A percentile compares a stretch with the other conserved stretches of the same genome.
Evolutionary conservation across 768 basidiomycete species (phyloP).

Genomic region (Udeniomyces megalosporus): DNA sequence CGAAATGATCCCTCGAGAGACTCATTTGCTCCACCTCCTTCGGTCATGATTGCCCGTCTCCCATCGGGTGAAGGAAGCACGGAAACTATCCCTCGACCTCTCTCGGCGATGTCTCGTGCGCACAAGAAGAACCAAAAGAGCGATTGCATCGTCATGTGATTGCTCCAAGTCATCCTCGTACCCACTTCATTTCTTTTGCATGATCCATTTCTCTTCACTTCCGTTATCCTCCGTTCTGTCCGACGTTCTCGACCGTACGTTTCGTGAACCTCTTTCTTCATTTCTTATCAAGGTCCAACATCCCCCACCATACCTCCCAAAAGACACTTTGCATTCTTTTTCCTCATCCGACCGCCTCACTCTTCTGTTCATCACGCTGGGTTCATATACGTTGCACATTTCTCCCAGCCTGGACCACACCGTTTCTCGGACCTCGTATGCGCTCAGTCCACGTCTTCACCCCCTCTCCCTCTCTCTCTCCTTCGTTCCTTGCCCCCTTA

Average conservation of each 20-base stretch:
- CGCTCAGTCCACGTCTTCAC: no score
- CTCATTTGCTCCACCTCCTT: background rate
- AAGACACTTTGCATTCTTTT: no score
- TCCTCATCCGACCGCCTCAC: no score
- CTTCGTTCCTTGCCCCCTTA: background rate
- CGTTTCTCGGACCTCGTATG: no score
- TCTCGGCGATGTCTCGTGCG: background rate
- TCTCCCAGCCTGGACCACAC: no score
- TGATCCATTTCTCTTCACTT: background rate
- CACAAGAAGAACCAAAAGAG: background rate
- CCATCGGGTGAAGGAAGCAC: background rate
- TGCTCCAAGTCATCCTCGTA: background rate
- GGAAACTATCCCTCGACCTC: background rate
- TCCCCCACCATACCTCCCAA: no score
- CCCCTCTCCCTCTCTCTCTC: background rate
- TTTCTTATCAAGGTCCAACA: no score
- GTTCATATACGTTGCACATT: no score
- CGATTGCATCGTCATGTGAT: constrained; percentile 3
- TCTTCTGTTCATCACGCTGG: no score
- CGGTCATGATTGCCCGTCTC: background rate
- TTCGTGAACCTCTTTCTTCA: no score
- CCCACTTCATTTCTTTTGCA: background rate
- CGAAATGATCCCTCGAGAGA: background rate
- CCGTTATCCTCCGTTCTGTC: background rate
- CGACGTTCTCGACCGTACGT: background rate